phyloP scores from a whole-genome alignment of 2,329 filamentous ascomycete species.

The Colletotrichum lini region DNA sequence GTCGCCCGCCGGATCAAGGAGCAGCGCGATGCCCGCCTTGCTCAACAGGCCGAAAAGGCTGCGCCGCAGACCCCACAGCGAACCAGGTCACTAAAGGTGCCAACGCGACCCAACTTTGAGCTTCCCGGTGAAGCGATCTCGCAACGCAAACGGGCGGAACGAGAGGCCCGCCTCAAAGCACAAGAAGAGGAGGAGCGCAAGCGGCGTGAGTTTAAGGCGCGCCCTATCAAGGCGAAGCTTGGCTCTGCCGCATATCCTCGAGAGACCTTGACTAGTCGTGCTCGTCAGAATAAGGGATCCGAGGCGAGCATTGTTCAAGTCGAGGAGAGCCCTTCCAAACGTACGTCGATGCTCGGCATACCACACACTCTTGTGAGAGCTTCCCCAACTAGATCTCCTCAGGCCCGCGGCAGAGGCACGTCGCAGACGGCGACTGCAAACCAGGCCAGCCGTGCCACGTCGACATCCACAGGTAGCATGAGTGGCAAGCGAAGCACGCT shows the following conservation, averaged over 20 bases:
- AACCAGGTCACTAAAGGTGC: slow-evolving; percentile 65
- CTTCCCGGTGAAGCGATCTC: slow-evolving; percentile 75
- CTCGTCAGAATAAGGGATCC: slow-evolving; percentile 63
- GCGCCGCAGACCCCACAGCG: slow-evolving; percentile 55
- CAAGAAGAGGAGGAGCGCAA: slow-evolving; percentile 73
- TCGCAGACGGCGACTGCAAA: slow-evolving; percentile 4
- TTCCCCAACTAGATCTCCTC: slow-evolving; percentile 28
- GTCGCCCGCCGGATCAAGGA: slow-evolving; percentile 71
- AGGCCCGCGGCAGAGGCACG: slow-evolving; percentile 35
- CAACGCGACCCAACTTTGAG: slow-evolving; percentile 71
- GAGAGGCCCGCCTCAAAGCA: slow-evolving; percentile 67
- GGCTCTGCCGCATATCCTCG: slow-evolving; percentile 62
- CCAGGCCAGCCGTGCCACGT: slow-evolving; percentile 56
- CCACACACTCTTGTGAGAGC: slow-evolving; percentile 26
- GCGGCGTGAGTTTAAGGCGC: slow-evolving; percentile 75
- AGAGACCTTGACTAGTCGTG: slow-evolving; percentile 71
- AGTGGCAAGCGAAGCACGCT: slow-evolving; percentile 63
- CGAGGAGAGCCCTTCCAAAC: slow-evolving; percentile 35
- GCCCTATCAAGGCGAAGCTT: slow-evolving; percentile 65
- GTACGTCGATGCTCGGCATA: slow-evolving; percentile 40
- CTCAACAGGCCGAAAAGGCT: slow-evolving; percentile 49
- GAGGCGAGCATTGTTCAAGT: slow-evolving; percentile 40
- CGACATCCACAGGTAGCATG: slow-evolving; percentile 61
- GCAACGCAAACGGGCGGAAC: slow-evolving; percentile 68
- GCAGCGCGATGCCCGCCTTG: slow-evolving; percentile 69